Conservation (phyloP, 352 stramenopile species). For the Plasmopara muralis region DNA sequence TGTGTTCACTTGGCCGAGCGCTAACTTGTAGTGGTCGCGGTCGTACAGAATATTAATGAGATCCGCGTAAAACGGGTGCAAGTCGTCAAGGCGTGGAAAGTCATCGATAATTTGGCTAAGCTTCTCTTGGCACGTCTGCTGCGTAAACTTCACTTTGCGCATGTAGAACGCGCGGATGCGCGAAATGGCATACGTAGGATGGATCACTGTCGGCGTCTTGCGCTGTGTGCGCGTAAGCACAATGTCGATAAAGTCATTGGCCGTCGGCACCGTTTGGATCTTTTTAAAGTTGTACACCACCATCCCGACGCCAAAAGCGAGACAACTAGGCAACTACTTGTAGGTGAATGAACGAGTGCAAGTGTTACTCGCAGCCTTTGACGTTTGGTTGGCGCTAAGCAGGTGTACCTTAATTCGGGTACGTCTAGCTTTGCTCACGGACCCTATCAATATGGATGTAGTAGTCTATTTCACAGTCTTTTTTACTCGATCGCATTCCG, state of each 20-base stretch:
- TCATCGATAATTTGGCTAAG: constrained; percentile 97
- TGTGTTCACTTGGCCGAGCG: constrained; percentile 98
- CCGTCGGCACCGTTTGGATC: constrained; percentile 95
- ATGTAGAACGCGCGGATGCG: constrained; percentile 96
- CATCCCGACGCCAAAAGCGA: constrained; percentile 47
- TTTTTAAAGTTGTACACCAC: constrained; percentile 99
- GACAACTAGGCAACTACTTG: background rate
- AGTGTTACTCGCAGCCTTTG: constrained; percentile 1
- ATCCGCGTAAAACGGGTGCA: constrained; percentile 99
- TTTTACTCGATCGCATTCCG: constrained; percentile 3
- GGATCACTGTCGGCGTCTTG: constrained; percentile 99
- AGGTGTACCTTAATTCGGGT: constrained; percentile 9
- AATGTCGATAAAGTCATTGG: constrained; percentile 99
- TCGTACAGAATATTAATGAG: constrained; percentile 99
- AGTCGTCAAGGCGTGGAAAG: constrained; percentile 97
- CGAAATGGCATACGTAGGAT: constrained; percentile 96
- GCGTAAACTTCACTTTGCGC: constrained; percentile 99
- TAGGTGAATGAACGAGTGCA: constrained; percentile 11
- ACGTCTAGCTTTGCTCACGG: background rate
- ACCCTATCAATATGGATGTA: too few relatives aligned
- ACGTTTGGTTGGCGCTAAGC: constrained; percentile 10
- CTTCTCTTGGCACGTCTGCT: constrained; percentile 98
- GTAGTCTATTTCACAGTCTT: background rate
- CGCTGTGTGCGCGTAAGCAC: constrained; percentile 98
- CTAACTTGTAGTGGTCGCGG: constrained; percentile 99